These are phyloP conservation scores for Kazachstania kunashirensis DNA, from an alignment of 805 yeast species.

Conservation along the genomic window DNA sequence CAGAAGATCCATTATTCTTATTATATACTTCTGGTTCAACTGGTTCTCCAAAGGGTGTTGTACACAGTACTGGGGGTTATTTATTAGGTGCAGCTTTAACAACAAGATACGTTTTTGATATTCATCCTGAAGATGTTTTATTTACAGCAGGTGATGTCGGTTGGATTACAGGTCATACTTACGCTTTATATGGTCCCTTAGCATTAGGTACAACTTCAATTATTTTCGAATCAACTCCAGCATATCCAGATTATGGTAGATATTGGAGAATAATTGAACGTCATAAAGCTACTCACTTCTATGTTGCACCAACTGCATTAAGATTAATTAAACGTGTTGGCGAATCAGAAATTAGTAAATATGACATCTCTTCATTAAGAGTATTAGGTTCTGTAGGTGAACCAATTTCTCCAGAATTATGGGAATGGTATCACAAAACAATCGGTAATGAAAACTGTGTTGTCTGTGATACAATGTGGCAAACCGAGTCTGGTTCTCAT, in stretches of 20 bases:
- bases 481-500: constrained; percentile 95
- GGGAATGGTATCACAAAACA: constrained; percentile 96
- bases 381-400: constrained; percentile 97
- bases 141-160: constrained; percentile 99
- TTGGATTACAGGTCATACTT: constrained; percentile 98
- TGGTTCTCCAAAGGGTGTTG: constrained; percentile 97
- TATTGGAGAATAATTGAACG: constrained; percentile 94
- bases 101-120: constrained; percentile 86
- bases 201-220: constrained; percentile 81
- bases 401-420: constrained; percentile 94
- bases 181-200: constrained; percentile 90
- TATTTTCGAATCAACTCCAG: constrained; percentile 95
- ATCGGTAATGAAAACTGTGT: constrained; percentile 87
- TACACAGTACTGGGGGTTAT: constrained; percentile 91
- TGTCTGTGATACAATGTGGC: constrained; percentile 96
- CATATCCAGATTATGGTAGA: constrained; percentile 89
- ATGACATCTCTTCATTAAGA: constrained; percentile 78
- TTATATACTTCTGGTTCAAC: constrained; percentile 97
- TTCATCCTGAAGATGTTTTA: constrained; percentile 75
- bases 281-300: constrained; percentile 85
- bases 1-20: constrained; percentile 93
- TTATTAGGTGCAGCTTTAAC: constrained; percentile 86
- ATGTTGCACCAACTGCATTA: constrained; percentile 97
- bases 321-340: constrained; percentile 88
- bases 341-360: constrained; percentile 66